phyloP scores from a whole-genome alignment of 441 rosid genomes.

The Capsella rubella region DNA sequence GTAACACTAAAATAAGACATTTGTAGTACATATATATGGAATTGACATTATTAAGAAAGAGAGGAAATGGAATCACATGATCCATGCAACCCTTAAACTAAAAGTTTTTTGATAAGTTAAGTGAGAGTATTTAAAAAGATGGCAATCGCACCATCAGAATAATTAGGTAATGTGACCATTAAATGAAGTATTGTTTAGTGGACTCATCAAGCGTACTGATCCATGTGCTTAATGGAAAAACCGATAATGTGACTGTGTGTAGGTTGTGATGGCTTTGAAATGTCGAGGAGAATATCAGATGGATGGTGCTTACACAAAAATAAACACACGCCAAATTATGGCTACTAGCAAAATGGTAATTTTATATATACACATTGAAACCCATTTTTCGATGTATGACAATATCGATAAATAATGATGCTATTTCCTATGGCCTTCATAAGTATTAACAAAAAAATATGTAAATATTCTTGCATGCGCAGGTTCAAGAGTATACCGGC shows the following conservation, averaged over 20 bases:
- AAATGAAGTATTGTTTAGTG: neutral
- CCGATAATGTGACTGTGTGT: neutral
- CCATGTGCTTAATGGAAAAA: neutral
- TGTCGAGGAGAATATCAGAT: conserved; percentile 68
- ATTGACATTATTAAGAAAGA: too few species aligned
- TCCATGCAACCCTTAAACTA: too few species aligned
- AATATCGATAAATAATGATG: neutral
- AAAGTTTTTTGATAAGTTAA: too few species aligned
- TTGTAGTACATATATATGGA: too few species aligned
- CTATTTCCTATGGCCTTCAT: neutral
- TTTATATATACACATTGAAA: neutral
- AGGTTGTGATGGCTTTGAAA: conserved; percentile 93
- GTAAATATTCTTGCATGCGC: conserved; percentile 13
- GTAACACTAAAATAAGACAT: too few species aligned
- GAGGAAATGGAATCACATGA: too few species aligned
- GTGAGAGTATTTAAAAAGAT: too few species aligned
- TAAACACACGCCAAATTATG: conserved; percentile 71
- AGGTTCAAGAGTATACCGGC: conserved; percentile 89
- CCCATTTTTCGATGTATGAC: neutral
- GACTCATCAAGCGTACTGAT: neutral
- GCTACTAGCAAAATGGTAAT: conserved; percentile 92
- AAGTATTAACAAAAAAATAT: neutral
- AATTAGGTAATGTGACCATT: neutral
- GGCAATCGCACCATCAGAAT: neutral
- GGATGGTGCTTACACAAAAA: conserved; percentile 78